Evolutionary conservation across 1,284 basidiomycete genomes (phyloP), one percentile per base, ranked within the genome.

Genomic region (Rhodotorula glutinis): DNA sequence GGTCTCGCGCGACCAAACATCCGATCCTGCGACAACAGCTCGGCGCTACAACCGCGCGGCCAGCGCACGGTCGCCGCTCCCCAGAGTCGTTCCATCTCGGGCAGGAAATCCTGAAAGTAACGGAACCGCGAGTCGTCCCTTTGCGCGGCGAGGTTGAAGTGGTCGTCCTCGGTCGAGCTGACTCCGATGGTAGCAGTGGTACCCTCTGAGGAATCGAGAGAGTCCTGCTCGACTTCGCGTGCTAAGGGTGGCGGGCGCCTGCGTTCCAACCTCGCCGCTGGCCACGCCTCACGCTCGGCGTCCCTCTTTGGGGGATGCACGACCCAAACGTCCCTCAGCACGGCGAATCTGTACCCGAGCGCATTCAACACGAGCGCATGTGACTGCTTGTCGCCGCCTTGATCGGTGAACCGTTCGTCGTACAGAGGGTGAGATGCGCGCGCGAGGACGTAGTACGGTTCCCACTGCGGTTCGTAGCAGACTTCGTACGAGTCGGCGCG

Each of bases 381-480:
- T 23, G 58, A 47, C 54, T 70, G 68, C 29, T 70, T 70, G 58
- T 70, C 68, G 30, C 68, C 68, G 29, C 68, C 68, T 29, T 70
- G 68, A 41, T 70, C 68, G 23, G 68, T 59, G 54, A 70, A 70
- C 25, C 68, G 60, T 55, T 70, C 65, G 53, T 67, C 65, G 62
- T 67, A 70, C 7, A 70, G 41, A 13, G 68, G 68, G 54, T 70
- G 65, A 1, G 65, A 67, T 11, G 61, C 57, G 14, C 65, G 57
- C 30, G 57, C 51, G 19, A 70, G 41, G 55, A 70, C 47, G 58
- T 70, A 70, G 60, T 70, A 70, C 1, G 68, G 68, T 47, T 70
- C 68, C 68, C 68, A 70, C 21, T 70, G 68, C 19, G 68, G 68
- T 27, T 70, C 68, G 62, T 63, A 67, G 56, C 62, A 61, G 21